Percentiles rank a stretch among this genome's conserved stretches.
Conservation (phyloP, 108 stramenopile genomes). For the Discostella stelligeroides region DNA sequence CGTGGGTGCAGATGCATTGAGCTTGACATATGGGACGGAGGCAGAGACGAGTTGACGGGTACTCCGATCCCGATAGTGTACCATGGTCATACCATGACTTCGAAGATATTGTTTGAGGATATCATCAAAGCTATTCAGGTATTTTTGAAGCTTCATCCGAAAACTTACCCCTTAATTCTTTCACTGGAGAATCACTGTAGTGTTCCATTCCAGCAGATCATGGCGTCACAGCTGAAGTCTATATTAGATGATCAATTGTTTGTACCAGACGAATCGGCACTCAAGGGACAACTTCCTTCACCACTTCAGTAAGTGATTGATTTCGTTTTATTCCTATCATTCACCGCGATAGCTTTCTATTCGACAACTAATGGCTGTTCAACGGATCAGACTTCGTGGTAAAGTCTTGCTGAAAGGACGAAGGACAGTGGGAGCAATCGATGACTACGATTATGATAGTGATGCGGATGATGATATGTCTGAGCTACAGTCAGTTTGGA, state of each 20-base stretch:
- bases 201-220: conserved; percentile 78
- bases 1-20: conserved; percentile 95
- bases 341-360: not conserved
- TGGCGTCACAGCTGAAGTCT: conserved; percentile 72
- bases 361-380: conserved; percentile 59
- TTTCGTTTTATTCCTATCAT: not conserved
- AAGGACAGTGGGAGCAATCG: conserved; percentile 48
- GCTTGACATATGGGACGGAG: conserved; percentile 97
- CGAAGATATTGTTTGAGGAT: conserved; percentile 88
- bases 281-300: conserved; percentile 63
- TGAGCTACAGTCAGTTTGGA: conserved; percentile 34
- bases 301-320: conserved; percentile 52
- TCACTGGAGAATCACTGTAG: conserved; percentile 97
- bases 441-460: conserved; percentile 50
- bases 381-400: conserved; percentile 54
- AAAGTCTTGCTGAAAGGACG: conserved; percentile 87
- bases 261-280: conserved; percentile 68
- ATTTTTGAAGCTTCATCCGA: conserved; percentile 60
- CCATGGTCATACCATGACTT: conserved; percentile 95
- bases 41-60: conserved; percentile 36
- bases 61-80: conserved; percentile 81
- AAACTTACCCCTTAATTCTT: conserved; percentile 91
- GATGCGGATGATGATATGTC: conserved; percentile 56
- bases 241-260: conserved; percentile 78
- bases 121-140: conserved; percentile 72